Evolutionary conservation across 768 basidiomycete species (phyloP).

Genomic region (Leccinellum rugosiceps): DNA sequence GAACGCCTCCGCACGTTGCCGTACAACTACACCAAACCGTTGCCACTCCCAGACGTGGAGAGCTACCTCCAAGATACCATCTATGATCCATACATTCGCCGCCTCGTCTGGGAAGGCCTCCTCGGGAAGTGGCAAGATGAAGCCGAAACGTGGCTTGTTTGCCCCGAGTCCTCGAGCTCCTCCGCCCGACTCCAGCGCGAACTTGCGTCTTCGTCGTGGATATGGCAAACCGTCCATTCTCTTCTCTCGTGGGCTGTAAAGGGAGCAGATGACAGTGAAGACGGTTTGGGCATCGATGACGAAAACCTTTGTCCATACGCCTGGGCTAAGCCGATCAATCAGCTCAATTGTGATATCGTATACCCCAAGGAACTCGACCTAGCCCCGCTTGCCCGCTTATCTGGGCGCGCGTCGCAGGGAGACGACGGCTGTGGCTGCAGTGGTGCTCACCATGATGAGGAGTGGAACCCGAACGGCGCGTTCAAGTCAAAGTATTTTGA

Average conservation of each 20-base stretch:
- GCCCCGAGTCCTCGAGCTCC: conserved; percentile 40
- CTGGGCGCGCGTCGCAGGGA: conserved; percentile 20
- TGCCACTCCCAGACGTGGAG: conserved; percentile 69
- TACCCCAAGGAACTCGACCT: conserved; percentile 74
- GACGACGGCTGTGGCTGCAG: not conserved
- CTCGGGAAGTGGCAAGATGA: conserved; percentile 64
- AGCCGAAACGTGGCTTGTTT: conserved; percentile 61
- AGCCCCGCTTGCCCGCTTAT: conserved; percentile 17
- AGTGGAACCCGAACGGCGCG: not conserved
- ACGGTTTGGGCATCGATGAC: conserved; percentile 46
- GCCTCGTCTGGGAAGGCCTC: conserved; percentile 83
- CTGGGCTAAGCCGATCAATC: conserved; percentile 73
- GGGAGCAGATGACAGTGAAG: conserved; percentile 9
- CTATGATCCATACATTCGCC: conserved; percentile 85
- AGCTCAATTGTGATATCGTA: conserved; percentile 77
- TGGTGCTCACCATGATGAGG: not conserved
- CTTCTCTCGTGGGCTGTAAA: conserved; percentile 1
- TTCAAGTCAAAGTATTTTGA: conserved; percentile 44
- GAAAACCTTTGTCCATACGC: conserved; percentile 66
- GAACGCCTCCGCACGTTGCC: conserved; percentile 74
- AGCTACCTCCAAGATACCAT: conserved; percentile 68
- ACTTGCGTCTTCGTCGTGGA: conserved; percentile 2
- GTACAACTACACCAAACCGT: conserved; percentile 70
- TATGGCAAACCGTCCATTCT: conserved; percentile 27
- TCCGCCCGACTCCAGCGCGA: conserved; percentile 3